Evolutionary conservation across 345 rosid species (phyloP), one percentile per base, ranked within the genome.

Genomic region (Gossypium stocksii): DNA sequence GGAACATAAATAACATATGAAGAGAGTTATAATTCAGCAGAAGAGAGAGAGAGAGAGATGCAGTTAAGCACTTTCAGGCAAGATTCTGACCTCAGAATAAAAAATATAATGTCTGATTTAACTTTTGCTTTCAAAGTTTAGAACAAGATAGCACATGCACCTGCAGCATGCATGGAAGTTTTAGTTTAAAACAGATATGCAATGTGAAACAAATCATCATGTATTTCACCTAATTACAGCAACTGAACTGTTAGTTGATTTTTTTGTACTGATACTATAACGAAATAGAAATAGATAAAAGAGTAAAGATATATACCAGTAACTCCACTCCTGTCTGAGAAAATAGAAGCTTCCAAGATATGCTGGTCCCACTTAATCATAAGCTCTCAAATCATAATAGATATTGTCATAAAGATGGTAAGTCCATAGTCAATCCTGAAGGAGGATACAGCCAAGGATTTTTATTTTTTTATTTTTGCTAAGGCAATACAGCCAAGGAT

Each of bases 1-100:
- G 22, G 38, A 74, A 23, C 56, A 45, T 61, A 67, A 72, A 22
- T 54, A n/a, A 65, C 8, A 72, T 49, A 46, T 52, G 17, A 46
- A 67, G 71, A 58, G 48, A 78, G 38, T 34, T 70, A 66, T 54
- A 67, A 60, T 19, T 52, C 65, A 63, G 74, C 69, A 61, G 73
- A 64, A 73, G 41, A 80, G 41, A 80, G 61, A 20, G 61, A 20
- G 17, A 72, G 23, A 29, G 45, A 3, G 23, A 15, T 51, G 25
- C 44, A 4, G 44, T 25, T 17, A 49, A 69, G 58, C 19, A 45
- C 57, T 68, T 68, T 49, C 57, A 48, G 71, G 44, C 22, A 51
- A 27, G 45, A 64, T 9, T 49, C 59, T 51, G 59, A 69, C 59
- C 72, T 51, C 43, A 27, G 43, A 69, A 27, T 52, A 64, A 64